Evolutionary conservation across 768 basidiomycete species (phyloP).

Genomic region (Ramaria sp.): DNA sequence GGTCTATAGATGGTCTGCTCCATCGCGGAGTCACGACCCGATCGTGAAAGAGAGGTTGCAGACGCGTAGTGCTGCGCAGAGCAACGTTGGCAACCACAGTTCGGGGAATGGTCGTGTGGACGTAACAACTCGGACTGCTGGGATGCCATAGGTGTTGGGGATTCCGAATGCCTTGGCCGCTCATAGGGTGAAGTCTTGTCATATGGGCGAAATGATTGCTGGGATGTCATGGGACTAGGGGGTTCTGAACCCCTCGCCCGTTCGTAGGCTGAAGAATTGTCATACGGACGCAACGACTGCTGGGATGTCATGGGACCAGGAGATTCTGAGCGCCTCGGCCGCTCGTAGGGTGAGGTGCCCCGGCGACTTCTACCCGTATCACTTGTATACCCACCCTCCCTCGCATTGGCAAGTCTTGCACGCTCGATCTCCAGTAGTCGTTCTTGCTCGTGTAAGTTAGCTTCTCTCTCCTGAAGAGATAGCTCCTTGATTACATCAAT

Average conservation of each 20-base stretch:
- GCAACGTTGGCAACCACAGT: conserved; percentile 58
- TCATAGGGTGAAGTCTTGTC: conserved; percentile 35
- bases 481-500: conserved; percentile 42
- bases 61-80: conserved; percentile 46
- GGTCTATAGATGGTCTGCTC: conserved; percentile 26
- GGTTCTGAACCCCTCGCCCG: neutral
- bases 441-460: conserved; percentile 40
- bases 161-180: conserved; percentile 12
- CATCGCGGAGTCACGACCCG: conserved; percentile 2
- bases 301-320: neutral
- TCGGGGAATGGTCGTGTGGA: conserved; percentile 40
- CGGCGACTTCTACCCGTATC: conserved; percentile 21
- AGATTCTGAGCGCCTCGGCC: neutral
- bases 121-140: neutral
- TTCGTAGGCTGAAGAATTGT: neutral
- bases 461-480: conserved; percentile 41
- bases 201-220: neutral
- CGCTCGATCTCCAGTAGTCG: conserved; percentile 52
- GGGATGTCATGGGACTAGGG: neutral
- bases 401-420: conserved; percentile 27
- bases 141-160: neutral
- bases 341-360: neutral
- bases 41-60: conserved; percentile 18
- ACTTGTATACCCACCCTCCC: conserved; percentile 17
- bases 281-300: neutral